Evolutionary conservation across 108 stramenopile genomes (phyloP).

Genomic region (Epipyxis sp.): DNA sequence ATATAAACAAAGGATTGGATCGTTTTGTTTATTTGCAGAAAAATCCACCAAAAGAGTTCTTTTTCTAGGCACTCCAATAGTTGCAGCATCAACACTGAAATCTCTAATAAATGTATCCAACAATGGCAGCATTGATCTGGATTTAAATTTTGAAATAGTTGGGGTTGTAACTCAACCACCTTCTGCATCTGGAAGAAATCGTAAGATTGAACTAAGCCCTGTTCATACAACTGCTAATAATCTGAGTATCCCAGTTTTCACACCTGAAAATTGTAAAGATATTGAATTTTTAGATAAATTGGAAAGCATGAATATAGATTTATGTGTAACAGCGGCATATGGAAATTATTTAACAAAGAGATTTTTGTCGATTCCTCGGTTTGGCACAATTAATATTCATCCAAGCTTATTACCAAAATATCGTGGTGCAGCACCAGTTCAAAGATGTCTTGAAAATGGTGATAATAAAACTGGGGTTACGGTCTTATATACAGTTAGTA

Average conservation of each 20-base stretch:
- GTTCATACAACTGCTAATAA: slow-evolving; percentile 79
- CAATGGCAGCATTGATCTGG: background rate
- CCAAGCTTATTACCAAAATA: slow-evolving; percentile 87
- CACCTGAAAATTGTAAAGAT: slow-evolving; percentile 83
- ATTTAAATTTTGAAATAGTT: slow-evolving; percentile 72
- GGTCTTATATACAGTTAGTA: slow-evolving; percentile 84
- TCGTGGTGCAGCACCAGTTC: slow-evolving; percentile 93
- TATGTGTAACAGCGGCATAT: slow-evolving; percentile 96
- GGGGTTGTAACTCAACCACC: slow-evolving; percentile 90
- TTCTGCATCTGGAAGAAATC: slow-evolving; percentile 72
- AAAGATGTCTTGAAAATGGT: slow-evolving; percentile 77
- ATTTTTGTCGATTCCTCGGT: slow-evolving; percentile 31
- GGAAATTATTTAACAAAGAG: slow-evolving; percentile 73
- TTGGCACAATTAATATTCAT: slow-evolving; percentile 93
- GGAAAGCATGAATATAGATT: slow-evolving; percentile 70
- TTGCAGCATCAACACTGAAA: slow-evolving; percentile 81
- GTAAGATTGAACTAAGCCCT: slow-evolving; percentile 68
- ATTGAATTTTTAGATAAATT: slow-evolving; percentile 68
- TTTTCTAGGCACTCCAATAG: slow-evolving; percentile 92
- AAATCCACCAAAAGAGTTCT: slow-evolving; percentile 74
- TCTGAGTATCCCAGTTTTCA: slow-evolving; percentile 66
- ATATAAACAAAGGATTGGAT: too few species aligned
- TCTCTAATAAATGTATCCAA: slow-evolving; percentile 38
- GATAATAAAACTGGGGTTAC: slow-evolving; percentile 78
- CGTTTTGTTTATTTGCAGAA: too few species aligned